Percentiles rank a stretch among this genome's conserved stretches.
Conservation (phyloP, 1,139 yeast genomes). For the Yamadazyma spencermartinsiae region DNA sequence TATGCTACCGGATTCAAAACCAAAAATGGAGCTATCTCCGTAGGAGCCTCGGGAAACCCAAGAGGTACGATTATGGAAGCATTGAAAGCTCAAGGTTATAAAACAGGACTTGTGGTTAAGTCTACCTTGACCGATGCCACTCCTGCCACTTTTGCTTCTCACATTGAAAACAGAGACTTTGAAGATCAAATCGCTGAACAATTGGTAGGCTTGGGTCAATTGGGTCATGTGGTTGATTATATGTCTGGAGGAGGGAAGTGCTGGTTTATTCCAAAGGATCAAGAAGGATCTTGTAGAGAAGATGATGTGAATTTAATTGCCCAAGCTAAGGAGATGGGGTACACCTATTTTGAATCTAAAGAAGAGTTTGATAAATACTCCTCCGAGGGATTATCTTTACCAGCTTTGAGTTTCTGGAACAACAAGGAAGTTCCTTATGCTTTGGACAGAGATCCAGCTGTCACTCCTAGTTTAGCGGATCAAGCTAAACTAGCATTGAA, state of each 20-base stretch:
- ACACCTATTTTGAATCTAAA: conserved; percentile 65
- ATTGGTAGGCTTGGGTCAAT: conserved; percentile 50
- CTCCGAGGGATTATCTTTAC: conserved; percentile 56
- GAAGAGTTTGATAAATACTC: conserved; percentile 51
- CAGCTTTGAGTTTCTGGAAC: conserved; percentile 71
- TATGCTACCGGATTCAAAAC: conserved; percentile 77
- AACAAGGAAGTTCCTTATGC: conserved; percentile 76
- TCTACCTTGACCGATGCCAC: conserved; percentile 65
- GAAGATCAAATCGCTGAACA: conserved; percentile 80
- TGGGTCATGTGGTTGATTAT: conserved; percentile 72
- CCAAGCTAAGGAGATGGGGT: conserved; percentile 59
- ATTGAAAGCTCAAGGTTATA: conserved; percentile 70
- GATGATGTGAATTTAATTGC: conserved; percentile 65
- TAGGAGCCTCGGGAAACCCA: conserved; percentile 57
- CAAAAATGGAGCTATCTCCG: conserved; percentile 87
- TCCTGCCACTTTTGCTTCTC: conserved; percentile 79
- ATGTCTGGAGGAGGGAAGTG: conserved; percentile 91
- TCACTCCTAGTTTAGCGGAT: conserved; percentile 72
- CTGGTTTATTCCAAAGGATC: conserved; percentile 54
- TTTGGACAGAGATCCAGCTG: conserved; percentile 59
- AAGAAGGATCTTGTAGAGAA: conserved; percentile 64
- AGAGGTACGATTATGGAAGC: conserved; percentile 87
- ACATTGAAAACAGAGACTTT: conserved; percentile 62
- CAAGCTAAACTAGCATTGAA: conserved; percentile 69
- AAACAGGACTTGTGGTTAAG: conserved; percentile 85